phyloP scores from a whole-genome alignment of 2,329 filamentous ascomycete species.

The Annulohypoxylon truncatum region DNA sequence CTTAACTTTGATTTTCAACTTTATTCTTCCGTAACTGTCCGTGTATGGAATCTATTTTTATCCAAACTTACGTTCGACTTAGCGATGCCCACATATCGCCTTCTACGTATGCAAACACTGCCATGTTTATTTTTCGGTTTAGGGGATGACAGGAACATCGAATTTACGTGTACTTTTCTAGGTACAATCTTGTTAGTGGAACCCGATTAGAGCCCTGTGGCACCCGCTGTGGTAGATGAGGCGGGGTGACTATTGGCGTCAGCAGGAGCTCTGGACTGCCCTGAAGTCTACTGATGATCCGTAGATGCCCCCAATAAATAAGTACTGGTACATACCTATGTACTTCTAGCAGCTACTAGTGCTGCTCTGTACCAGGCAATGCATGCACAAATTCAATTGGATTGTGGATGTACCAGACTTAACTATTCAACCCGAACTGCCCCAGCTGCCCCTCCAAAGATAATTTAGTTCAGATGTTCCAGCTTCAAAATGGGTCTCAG shows the following conservation, averaged over 20 bases:
- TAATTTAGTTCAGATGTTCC: constrained; percentile 27
- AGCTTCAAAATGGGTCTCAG: constrained; percentile 29
- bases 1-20: neutral
- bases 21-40: neutral
- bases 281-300: neutral
- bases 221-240: constrained; percentile 12
- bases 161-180: neutral
- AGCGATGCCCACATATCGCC: neutral
- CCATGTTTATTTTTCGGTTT: neutral
- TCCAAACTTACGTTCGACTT: neutral
- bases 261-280: neutral
- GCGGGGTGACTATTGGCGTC: constrained; percentile 16
- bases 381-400: constrained; percentile 17
- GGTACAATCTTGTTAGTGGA: constrained; percentile 2
- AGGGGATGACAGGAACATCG: neutral
- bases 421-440: constrained; percentile 21
- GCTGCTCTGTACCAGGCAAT: neutral
- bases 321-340: no score
- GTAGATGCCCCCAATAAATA: constrained; percentile 7
- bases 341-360: neutral
- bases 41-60: neutral
- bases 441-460: constrained; percentile 35
- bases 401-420: constrained; percentile 24
- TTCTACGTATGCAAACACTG: neutral
- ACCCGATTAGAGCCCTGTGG: constrained; percentile 1